Conservation (phyloP, 2,329 filamentous ascomycete species). For the Alternaria incomplexa region DNA sequence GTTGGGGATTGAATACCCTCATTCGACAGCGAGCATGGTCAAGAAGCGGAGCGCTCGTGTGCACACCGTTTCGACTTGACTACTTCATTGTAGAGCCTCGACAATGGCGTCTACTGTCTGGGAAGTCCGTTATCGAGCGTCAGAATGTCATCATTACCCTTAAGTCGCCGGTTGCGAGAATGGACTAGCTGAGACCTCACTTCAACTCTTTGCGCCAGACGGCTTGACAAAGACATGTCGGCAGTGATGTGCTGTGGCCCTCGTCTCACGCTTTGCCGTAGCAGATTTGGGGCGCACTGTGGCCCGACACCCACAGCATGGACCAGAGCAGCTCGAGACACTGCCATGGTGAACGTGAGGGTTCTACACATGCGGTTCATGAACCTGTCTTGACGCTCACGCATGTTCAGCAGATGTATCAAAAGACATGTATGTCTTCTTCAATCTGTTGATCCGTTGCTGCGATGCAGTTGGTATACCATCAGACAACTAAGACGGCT, state of each 20-base stretch:
- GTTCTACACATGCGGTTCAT: not conserved
- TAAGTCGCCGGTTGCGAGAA: not conserved
- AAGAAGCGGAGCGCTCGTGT: not conserved
- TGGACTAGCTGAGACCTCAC: not conserved
- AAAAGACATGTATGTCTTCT: not conserved
- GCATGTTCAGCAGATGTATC: not conserved
- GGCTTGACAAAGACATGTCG: not conserved
- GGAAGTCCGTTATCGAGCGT: not conserved
- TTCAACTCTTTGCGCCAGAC: not conserved
- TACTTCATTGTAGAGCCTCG: not conserved
- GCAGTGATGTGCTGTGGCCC: not conserved
- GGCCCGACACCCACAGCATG: not conserved
- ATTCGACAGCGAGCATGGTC: not conserved
- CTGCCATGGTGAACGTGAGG: not conserved
- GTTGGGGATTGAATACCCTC: not conserved
- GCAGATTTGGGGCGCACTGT: not conserved
- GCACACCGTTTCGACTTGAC: not conserved
- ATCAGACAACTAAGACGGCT: not conserved
- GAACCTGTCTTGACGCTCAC: not conserved
- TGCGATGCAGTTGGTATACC: not conserved
- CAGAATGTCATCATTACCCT: not conserved
- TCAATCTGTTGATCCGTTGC: not conserved
- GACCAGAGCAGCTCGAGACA: not conserved
- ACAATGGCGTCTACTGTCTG: not conserved
- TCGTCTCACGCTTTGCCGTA: not conserved